These are phyloP conservation scores for Glycine latifolia DNA, from an alignment of 306 rosid species.

Conservation along the genomic window DNA sequence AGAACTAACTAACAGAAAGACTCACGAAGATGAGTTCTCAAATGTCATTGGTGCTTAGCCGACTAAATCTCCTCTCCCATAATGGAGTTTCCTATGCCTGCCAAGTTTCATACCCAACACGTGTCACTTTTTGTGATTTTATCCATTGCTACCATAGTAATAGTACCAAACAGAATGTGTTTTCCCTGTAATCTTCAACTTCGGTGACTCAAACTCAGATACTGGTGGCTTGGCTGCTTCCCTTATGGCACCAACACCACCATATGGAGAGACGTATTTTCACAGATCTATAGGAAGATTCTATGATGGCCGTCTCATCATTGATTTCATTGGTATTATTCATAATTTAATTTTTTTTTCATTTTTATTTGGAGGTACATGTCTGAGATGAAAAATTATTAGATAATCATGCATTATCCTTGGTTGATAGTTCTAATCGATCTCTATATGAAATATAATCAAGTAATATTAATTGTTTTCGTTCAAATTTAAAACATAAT, in stretches of 20 bases:
- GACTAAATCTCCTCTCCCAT: slow-evolving; percentile 29
- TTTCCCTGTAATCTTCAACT: slow-evolving; percentile 65
- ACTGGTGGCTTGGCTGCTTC: slow-evolving; percentile 57
- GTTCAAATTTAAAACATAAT: too few relatives aligned
- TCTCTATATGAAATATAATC: too few relatives aligned
- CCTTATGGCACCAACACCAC: slow-evolving; percentile 19
- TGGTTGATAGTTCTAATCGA: too few relatives aligned
- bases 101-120: not conserved
- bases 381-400: too few relatives aligned
- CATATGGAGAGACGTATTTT: slow-evolving; percentile 64
- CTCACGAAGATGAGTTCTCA: too few relatives aligned
- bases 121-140: slow-evolving; percentile 9
- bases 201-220: slow-evolving; percentile 66
- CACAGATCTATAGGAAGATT: slow-evolving; percentile 52
- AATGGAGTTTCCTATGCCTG: slow-evolving; percentile 32
- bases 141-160: too few relatives aligned
- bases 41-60: too few relatives aligned
- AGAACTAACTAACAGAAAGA: too few relatives aligned
- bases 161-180: slow-evolving; percentile 30
- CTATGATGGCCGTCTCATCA: slow-evolving; percentile 56
- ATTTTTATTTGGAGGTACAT: too few relatives aligned
- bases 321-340: slow-evolving; percentile 63
- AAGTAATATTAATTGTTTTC: too few relatives aligned
- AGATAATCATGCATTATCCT: too few relatives aligned
- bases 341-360: too few relatives aligned